phyloP scores from a whole-genome alignment of 495 filamentous ascomycete species.

The Neurospora sp. region DNA sequence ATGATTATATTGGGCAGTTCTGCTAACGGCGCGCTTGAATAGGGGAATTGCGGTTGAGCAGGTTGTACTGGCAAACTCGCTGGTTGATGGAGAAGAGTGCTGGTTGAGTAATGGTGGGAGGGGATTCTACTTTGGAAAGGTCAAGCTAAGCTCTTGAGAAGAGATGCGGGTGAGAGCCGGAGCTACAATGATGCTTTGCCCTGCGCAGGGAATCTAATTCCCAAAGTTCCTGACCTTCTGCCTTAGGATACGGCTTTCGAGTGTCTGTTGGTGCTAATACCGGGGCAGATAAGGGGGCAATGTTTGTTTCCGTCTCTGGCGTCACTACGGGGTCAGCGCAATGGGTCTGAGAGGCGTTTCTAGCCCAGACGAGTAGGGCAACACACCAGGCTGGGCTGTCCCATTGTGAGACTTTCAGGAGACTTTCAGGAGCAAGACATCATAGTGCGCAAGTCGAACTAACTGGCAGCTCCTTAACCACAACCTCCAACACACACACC shows the following conservation, averaged over 20 bases:
- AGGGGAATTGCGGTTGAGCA: constrained; percentile 53
- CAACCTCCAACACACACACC: neutral
- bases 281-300: neutral
- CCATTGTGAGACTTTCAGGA: neutral
- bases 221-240: neutral
- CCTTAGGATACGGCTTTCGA: neutral
- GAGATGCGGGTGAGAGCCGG: neutral
- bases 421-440: neutral
- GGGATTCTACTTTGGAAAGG: constrained; percentile 50
- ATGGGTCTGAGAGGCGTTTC: too few species aligned
- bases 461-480: neutral
- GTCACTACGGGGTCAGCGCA: too few species aligned
- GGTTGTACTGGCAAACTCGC: constrained; percentile 38
- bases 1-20: neutral
- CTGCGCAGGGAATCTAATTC: neutral
- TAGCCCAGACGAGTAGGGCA: too few species aligned
- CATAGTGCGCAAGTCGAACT: neutral
- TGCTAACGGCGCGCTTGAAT: constrained; percentile 4
- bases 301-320: neutral
- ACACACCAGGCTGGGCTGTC: neutral
- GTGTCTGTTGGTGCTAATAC: neutral
- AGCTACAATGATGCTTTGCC: neutral
- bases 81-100: constrained; percentile 64
- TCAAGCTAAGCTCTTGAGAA: constrained; percentile 10
- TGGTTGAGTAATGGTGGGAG: constrained; percentile 82